Base-by-base conservation (phyloP, 2,329 filamentous ascomycete genomes). In the Penicillium oxalicum region DNA sequence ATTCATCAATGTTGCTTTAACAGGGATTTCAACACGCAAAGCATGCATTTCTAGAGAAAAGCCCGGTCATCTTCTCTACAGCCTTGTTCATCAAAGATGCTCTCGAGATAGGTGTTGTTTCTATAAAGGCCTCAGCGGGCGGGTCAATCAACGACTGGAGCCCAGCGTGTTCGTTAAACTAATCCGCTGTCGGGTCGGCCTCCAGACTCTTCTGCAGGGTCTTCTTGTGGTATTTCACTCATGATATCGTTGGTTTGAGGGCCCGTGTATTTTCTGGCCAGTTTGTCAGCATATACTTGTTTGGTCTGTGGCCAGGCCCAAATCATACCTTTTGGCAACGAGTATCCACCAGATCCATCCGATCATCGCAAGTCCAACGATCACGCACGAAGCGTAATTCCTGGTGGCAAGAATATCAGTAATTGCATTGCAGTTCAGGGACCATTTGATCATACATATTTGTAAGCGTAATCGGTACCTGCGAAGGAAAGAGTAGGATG, bases 211-310 rank as follows among this genome's bases (percentile, higher is more conserved):
- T 47, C 27, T 1, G 36, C 47, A 13, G 57, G 32, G 34, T 70
- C 68, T 24, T 69, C 67, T 1, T 62, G 63, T 3, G 63, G 58
- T 33, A 71, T 52, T 37, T 65, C 57, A 33, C 64, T 59, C 13
- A 70, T 61, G 7, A 76, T 71, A 43, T 81, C 78, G 46, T 74
- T 78, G 4, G 80, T 82, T 33, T 77, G 74, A 18, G 80, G 80
- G 0, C 80, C 80, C 4, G 72, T 80, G 58, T 83, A 83, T 55
- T 74, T 78, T 49, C 77, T 79, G 32, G 56, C 42, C 33, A 38
- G n/a, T 32, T 32, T 40, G 45, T 50, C 36, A 48, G 43, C 47
- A 45, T 44, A 9, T 35, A 33, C 24, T 26, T 9, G n/a, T 27
- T 13, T 6, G 5, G 25, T 33, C 35, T 6, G 12, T 3, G 32